phyloP scores from a whole-genome alignment of 768 basidiomycete species.

The Phaffia tasmanica region DNA sequence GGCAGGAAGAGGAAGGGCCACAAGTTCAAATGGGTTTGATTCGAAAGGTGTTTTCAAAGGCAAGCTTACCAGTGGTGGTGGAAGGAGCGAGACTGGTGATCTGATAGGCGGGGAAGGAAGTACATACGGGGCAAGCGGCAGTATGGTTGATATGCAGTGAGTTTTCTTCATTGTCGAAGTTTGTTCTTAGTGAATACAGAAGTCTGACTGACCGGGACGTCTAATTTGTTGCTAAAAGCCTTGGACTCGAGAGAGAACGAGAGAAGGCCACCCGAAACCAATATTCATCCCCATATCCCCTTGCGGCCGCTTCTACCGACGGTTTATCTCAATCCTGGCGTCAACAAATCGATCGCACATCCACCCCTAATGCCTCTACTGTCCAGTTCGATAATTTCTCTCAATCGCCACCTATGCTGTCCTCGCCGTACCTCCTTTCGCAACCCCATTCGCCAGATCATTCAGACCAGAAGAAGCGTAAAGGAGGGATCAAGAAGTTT shows the following conservation, averaged over 20 bases:
- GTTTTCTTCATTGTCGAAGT: constrained; percentile 18
- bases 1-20: constrained; percentile 33
- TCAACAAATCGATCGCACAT: constrained; percentile 28
- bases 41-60: constrained; percentile 17
- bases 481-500: constrained; percentile 38
- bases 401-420: not conserved
- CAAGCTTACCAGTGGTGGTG: constrained; percentile 29
- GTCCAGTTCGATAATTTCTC: constrained; percentile 8
- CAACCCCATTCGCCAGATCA: not conserved
- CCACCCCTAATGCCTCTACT: constrained; percentile 4
- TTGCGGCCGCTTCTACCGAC: constrained; percentile 32
- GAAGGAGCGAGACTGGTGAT: constrained; percentile 31
- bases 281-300: constrained; percentile 27
- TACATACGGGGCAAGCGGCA: constrained; percentile 38
- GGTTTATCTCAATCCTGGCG: constrained; percentile 32
- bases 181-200: not conserved
- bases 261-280: constrained; percentile 26
- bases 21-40: constrained; percentile 17
- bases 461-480: constrained; percentile 30
- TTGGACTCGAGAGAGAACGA: constrained; percentile 37
- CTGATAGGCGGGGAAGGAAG: constrained; percentile 37
- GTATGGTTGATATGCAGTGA: constrained; percentile 42
- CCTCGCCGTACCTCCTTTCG: not conserved
- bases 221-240: constrained; percentile 27
- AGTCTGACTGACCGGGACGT: not conserved